Evolutionary conservation across 2,329 filamentous ascomycete species (phyloP).

Genomic region (Paecilomyces dactylethromorphus): DNA sequence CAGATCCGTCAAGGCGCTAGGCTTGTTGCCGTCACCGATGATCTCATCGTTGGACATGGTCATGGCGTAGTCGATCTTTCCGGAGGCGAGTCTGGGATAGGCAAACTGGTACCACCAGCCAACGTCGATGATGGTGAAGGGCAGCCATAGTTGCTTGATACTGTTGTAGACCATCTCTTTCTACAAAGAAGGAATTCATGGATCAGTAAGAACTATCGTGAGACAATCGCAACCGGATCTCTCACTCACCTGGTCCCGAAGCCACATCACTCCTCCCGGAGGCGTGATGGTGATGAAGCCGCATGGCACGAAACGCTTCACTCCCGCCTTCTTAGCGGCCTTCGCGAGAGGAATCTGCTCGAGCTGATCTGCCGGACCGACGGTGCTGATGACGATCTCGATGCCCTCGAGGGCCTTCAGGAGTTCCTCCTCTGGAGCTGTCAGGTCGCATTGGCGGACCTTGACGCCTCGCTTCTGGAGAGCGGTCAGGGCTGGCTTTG

Average conservation of each 20-base stretch:
- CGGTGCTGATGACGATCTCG: conserved; percentile 42
- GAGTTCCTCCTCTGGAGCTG: background rate
- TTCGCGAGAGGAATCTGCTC: conserved; percentile 42
- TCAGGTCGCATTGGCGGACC: conserved; percentile 36
- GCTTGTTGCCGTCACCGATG: conserved; percentile 40
- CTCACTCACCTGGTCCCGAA: conserved; percentile 32
- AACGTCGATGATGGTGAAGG: conserved; percentile 53
- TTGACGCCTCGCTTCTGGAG: conserved; percentile 39
- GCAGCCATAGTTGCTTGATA: conserved; percentile 42
- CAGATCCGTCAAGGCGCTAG: conserved; percentile 41
- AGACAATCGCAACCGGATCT: background rate
- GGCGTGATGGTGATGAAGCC: conserved; percentile 43
- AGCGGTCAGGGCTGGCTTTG: conserved; percentile 38
- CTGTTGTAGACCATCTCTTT: conserved; percentile 49
- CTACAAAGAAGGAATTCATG: conserved; percentile 12
- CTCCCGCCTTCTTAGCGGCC: conserved; percentile 44
- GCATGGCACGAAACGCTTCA: conserved; percentile 48
- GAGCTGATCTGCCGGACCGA: conserved; percentile 27
- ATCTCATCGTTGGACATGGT: conserved; percentile 31
- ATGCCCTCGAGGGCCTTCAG: conserved; percentile 34
- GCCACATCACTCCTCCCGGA: conserved; percentile 37
- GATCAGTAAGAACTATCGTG: background rate
- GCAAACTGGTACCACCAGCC: conserved; percentile 54
- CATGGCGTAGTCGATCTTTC: conserved; percentile 40
- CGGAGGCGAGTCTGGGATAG: conserved; percentile 40